phyloP scores from a whole-genome alignment of 352 stramenopile species.

The Thalassiosira delicatula region DNA sequence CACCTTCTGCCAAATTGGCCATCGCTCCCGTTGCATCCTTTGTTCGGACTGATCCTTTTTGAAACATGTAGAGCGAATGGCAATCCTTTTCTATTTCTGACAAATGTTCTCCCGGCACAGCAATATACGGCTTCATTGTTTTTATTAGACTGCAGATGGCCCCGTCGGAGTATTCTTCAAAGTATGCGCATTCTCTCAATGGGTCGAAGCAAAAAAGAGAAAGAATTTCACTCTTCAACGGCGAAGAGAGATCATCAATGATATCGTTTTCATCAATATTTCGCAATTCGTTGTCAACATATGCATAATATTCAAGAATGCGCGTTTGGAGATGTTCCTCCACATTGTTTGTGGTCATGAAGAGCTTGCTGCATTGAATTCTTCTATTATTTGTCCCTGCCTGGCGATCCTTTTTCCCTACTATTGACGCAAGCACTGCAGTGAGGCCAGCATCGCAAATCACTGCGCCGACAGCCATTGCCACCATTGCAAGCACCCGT shows the following conservation, averaged over 20 bases:
- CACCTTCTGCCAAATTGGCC: constrained; percentile 47
- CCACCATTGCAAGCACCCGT: constrained; percentile 67
- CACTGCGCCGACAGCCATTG: constrained; percentile 73
- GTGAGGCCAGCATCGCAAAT: constrained; percentile 79
- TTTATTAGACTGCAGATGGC: constrained; percentile 67
- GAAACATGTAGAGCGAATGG: constrained; percentile 62
- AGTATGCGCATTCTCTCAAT: constrained; percentile 64
- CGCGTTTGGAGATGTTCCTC: constrained; percentile 26
- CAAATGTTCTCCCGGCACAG: constrained; percentile 62
- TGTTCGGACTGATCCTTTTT: constrained; percentile 57
- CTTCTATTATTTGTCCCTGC: constrained; percentile 68
- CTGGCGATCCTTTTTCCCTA: constrained; percentile 73
- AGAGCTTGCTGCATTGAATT: constrained; percentile 71
- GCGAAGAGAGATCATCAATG: constrained; percentile 55
- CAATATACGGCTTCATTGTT: constrained; percentile 62
- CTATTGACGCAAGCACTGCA: constrained; percentile 69
- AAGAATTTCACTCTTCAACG: constrained; percentile 62
- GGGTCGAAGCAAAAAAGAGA: constrained; percentile 61
- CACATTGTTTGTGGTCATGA: constrained; percentile 61
- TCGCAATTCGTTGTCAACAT: constrained; percentile 63
- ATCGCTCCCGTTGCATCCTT: constrained; percentile 48
- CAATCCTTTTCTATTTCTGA: constrained; percentile 67
- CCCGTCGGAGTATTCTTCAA: constrained; percentile 62
- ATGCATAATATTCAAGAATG: constrained; percentile 68
- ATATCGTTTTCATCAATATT: constrained; percentile 71